Evolutionary conservation across 1,139 yeast species (phyloP).

Genomic region (Citeromyces hawaiiensis): DNA sequence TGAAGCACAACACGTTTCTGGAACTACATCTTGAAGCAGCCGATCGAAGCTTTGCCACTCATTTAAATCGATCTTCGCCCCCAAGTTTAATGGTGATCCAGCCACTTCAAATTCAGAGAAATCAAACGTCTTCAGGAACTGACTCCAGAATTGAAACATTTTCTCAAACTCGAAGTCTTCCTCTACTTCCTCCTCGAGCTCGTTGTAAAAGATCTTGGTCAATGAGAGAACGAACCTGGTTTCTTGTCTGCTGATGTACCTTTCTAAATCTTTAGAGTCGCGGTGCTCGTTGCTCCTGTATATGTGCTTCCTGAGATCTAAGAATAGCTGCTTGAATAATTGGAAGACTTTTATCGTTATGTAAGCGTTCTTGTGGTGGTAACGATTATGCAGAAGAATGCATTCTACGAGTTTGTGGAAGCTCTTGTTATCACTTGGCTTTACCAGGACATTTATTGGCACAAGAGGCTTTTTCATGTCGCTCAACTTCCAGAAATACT

Average conservation of each 20-base stretch:
- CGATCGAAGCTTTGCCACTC: not conserved
- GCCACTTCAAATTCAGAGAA: not conserved
- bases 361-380: constrained; percentile 3
- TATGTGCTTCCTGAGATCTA: constrained; percentile 12
- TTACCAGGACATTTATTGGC: constrained; percentile 11
- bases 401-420: constrained; percentile 8
- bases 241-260: constrained; percentile 12
- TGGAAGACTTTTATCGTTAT: constrained; percentile 15
- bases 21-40: not conserved
- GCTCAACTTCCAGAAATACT: constrained; percentile 12
- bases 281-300: not conserved
- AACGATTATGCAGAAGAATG: constrained; percentile 5
- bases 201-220: constrained; percentile 16
- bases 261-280: constrained; percentile 9
- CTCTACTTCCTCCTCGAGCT: constrained; percentile 6
- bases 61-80: not conserved
- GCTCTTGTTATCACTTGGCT: constrained; percentile 4
- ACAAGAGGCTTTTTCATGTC: constrained; percentile 14
- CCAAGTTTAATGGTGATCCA: not conserved
- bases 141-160: constrained; percentile 13
- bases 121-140: constrained; percentile 11
- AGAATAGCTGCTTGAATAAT: constrained; percentile 10
- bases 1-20: not conserved
- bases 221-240: constrained; percentile 14
- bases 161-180: constrained; percentile 14